Base-by-base conservation (phyloP, 257 asterid genomes). In the Solanum ossicruentum region DNA sequence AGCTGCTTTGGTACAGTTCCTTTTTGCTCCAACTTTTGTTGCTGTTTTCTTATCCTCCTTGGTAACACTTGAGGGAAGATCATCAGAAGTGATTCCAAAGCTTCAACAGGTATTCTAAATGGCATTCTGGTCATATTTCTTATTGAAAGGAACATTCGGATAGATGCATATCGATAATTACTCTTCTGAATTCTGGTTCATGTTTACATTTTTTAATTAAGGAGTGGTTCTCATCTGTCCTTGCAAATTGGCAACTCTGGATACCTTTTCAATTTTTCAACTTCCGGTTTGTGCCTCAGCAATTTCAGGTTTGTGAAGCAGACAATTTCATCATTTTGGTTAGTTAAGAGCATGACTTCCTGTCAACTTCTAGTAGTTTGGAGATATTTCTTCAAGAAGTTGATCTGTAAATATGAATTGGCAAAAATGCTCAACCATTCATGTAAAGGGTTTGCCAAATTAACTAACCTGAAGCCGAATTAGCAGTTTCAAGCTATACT, bases 161-260 rank as follows among this genome's bases (percentile, higher is more conserved):
- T 51, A 26, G 82, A 5, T 78, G 11, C 49, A 26, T 78, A 78
- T 10, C 26, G 26, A 78, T 78, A 51, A 10, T 26, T 78, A 16
- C 65, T 77, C 81, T 52, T 77, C 82, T 77, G 39, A 57, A 60
- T 58, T 41, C 61, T 81, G 57, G 75, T 85, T 77, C 18, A 63
- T 32, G 39, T 20, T 52, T 66, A 9, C 66, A 57, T 58, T 13
- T 21, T 84, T 23, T 0, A 16, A 84, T 89, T 36, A 18, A 96
- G 99, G 98, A 94, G 84, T 96, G 99, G 99, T 91, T 94, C 85
- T 89, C 98, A 4, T 87, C 99, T n/a, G 96, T 96, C 88, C 63
- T 96, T 85, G 99, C 94, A 60, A 96, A 96, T 88, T 96, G 99
- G 99, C 97, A 94, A 87, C 93, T 96, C 6, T 96, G 99, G 99